Percentiles rank a stretch among this genome's conserved stretches.
Conservation (phyloP, 2,329 filamentous ascomycete species). For the Aspergillus arachidicola region DNA sequence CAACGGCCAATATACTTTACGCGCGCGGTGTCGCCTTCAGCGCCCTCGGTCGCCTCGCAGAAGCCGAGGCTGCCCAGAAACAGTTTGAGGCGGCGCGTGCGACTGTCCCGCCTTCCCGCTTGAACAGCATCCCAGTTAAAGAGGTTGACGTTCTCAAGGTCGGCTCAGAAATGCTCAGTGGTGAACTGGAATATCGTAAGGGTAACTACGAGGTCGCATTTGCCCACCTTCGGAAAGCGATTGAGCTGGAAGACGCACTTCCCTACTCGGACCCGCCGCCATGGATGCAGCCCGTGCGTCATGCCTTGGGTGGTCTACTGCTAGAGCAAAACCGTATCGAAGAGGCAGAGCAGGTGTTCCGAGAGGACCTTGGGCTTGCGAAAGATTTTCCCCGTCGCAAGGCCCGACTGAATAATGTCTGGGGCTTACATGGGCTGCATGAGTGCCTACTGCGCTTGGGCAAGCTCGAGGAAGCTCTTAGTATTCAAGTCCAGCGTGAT, state of each 20-base stretch:
- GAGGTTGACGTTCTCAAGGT: constrained; percentile 60
- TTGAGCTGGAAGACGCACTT: constrained; percentile 62
- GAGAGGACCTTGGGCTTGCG: constrained; percentile 62
- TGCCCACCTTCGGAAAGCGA: constrained; percentile 56
- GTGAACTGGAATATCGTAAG: constrained; percentile 70
- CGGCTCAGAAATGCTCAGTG: constrained; percentile 58
- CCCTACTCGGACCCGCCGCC: constrained; percentile 74
- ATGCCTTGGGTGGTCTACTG: constrained; percentile 69
- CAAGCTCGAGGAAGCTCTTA: constrained; percentile 47
- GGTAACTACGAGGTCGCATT: constrained; percentile 63
- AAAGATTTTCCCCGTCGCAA: constrained; percentile 62
- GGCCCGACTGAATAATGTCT: constrained; percentile 72
- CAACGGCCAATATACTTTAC: constrained; percentile 69
- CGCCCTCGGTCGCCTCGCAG: constrained; percentile 55
- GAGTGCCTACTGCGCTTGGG: constrained; percentile 65
- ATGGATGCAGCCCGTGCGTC: constrained; percentile 74
- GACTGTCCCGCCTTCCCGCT: constrained; percentile 60
- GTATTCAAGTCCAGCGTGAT: constrained; percentile 52
- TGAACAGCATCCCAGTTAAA: constrained; percentile 23
- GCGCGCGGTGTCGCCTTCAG: constrained; percentile 68
- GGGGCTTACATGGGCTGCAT: constrained; percentile 71
- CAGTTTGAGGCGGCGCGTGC: constrained; percentile 56
- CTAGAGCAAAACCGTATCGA: constrained; percentile 64
- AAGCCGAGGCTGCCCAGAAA: constrained; percentile 55
- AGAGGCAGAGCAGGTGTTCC: constrained; percentile 60